Evolutionary conservation across 495 filamentous ascomycete species (phyloP).

Genomic region (Halenospora varia): DNA sequence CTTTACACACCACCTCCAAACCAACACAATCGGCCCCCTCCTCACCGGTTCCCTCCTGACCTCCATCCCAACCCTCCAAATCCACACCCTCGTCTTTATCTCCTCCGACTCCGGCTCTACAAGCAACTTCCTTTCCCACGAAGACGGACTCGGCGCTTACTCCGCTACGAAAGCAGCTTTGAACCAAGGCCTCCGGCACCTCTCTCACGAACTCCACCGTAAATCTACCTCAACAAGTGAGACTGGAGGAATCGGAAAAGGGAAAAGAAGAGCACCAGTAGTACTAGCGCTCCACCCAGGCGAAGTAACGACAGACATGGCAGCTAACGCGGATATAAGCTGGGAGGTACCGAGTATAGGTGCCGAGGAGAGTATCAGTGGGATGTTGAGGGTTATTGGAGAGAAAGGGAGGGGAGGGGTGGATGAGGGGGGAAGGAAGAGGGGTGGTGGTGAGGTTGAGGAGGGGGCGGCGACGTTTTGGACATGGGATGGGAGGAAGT

Average conservation of each 20-base stretch:
- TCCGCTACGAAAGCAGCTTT: constrained; percentile 54
- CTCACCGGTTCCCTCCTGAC: constrained; percentile 42
- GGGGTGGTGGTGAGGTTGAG: constrained; percentile 12
- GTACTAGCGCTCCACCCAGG: constrained; percentile 54
- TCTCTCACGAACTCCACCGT: constrained; percentile 48
- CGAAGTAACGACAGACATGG: constrained; percentile 50
- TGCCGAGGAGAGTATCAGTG: constrained; percentile 42
- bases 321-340: constrained; percentile 40
- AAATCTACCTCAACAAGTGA: too few species aligned
- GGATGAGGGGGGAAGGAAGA: constrained; percentile 34
- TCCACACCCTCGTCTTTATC: constrained; percentile 21
- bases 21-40: constrained; percentile 55
- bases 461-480: constrained; percentile 49
- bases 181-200: constrained; percentile 51
- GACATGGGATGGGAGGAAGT: constrained; percentile 49
- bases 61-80: constrained; percentile 39
- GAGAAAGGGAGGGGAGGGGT: constrained; percentile 37
- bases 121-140: constrained; percentile 41
- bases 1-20: constrained; percentile 50
- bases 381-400: constrained; percentile 46
- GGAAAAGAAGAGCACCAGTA: constrained; percentile 33
- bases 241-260: background rate
- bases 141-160: constrained; percentile 58
- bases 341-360: constrained; percentile 50
- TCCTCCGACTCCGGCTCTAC: constrained; percentile 22